Conservation (phyloP, 257 asterid species). For the Solanum sejunctum region DNA sequence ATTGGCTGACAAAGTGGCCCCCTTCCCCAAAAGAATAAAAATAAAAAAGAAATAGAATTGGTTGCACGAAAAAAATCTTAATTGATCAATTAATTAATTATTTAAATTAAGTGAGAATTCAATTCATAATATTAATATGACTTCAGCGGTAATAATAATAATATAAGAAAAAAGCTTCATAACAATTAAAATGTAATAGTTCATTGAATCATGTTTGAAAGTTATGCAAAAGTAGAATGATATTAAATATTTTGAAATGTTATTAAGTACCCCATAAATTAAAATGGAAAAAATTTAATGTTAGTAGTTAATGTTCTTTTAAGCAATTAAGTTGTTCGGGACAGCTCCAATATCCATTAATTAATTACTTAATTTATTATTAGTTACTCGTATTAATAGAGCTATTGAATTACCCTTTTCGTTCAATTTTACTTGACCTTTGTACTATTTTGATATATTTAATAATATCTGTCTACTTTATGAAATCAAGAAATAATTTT, state of each 20-base stretch:
- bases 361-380: background rate
- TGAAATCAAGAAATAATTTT: too few species aligned
- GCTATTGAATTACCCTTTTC: slow-evolving; percentile 3
- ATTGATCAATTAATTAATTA: too few species aligned
- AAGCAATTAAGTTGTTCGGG: background rate
- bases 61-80: too few species aligned
- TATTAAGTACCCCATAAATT: background rate
- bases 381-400: background rate
- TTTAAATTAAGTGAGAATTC: too few species aligned
- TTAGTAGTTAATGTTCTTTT: background rate
- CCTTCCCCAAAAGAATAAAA: slow-evolving; percentile 4
- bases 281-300: background rate
- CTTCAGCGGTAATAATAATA: background rate
- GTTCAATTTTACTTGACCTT: accelerated
- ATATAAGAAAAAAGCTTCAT: background rate
- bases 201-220: background rate
- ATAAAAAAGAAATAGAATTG: too few species aligned
- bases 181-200: background rate
- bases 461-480: too few species aligned
- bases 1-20: slow-evolving; percentile 23
- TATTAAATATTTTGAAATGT: background rate
- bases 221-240: background rate
- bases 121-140: background rate
- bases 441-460: too few species aligned
- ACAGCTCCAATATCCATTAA: slow-evolving; percentile 1